Conservation (phyloP, 2,329 filamentous ascomycete species). For the Botrytis galanthina region DNA sequence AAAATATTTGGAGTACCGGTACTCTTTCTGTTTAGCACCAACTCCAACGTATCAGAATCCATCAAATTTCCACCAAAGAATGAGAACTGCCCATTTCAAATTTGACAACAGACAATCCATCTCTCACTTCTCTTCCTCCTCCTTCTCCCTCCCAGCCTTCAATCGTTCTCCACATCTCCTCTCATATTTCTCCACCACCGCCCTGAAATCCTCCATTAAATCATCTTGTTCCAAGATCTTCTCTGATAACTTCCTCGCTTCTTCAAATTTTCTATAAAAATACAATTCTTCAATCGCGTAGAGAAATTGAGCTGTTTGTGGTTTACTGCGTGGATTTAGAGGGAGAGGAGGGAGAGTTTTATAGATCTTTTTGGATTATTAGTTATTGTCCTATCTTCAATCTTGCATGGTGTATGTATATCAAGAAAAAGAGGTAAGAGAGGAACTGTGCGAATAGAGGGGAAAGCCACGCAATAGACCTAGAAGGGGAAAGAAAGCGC, state of each 20-base stretch:
- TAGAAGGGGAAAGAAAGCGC: not conserved
- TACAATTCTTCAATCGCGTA: slow-evolving; percentile 40
- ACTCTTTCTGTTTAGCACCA: not conserved
- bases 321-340: slow-evolving; percentile 34
- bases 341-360: slow-evolving; percentile 31
- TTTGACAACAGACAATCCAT: not conserved
- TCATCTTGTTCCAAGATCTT: slow-evolving; percentile 28
- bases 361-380: slow-evolving; percentile 27
- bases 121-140: not conserved
- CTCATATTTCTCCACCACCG: slow-evolving; percentile 30
- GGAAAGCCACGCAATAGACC: not conserved
- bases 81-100: not conserved
- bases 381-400: not conserved
- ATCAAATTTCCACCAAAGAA: not conserved
- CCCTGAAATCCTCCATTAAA: slow-evolving; percentile 31
- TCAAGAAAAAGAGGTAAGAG: not conserved
- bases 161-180: slow-evolving; percentile 26
- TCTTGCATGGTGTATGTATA: not conserved
- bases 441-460: too few relatives aligned
- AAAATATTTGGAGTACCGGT: not conserved
- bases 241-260: slow-evolving; percentile 28
- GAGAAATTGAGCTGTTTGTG: slow-evolving; percentile 34
- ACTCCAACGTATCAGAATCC: not conserved
- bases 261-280: slow-evolving; percentile 34
- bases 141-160: not conserved